Evolutionary conservation across 2,329 filamentous ascomycete species (phyloP).

Genomic region (Xylaria digitata): DNA sequence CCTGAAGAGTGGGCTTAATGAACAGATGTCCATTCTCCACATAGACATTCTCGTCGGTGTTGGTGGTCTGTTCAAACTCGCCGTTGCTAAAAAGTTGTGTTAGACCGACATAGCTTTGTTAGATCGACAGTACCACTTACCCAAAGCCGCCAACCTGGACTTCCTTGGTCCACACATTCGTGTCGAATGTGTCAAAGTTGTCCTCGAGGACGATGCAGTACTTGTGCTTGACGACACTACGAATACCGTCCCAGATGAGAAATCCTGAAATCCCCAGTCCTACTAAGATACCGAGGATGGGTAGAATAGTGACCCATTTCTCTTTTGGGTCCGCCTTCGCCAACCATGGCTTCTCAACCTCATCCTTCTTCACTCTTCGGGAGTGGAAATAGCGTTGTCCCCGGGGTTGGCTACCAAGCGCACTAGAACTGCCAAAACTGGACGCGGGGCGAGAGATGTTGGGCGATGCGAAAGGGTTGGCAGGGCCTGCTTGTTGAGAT

Average conservation of each 20-base stretch:
- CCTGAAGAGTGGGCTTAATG: constrained; percentile 83
- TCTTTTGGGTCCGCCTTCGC: constrained; percentile 79
- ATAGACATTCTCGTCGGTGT: constrained; percentile 78
- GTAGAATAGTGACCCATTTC: constrained; percentile 88
- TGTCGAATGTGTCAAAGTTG: constrained; percentile 69
- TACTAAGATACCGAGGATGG: constrained; percentile 75
- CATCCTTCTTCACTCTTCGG: constrained; percentile 75
- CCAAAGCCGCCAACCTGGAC: constrained; percentile 80
- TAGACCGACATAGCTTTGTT: constrained; percentile 20
- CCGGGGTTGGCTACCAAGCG: constrained; percentile 52
- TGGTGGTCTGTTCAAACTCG: constrained; percentile 82
- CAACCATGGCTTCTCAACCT: constrained; percentile 82
- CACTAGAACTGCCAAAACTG: constrained; percentile 60
- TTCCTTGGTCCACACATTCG: constrained; percentile 77
- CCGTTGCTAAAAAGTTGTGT: constrained; percentile 69
- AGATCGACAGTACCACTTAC: constrained; percentile 59
- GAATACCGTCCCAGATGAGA: constrained; percentile 79
- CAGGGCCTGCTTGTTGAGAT: constrained; percentile 39
- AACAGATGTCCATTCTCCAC: constrained; percentile 74
- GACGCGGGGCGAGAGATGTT: constrained; percentile 59
- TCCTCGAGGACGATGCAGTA: constrained; percentile 77
- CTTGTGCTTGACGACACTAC: constrained; percentile 77
- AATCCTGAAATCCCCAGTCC: constrained; percentile 76
- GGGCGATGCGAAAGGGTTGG: constrained; percentile 61
- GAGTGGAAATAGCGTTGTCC: constrained; percentile 76